Base-by-base conservation (phyloP, 768 basidiomycete genomes). In the Suillus fuscotomentosus region DNA sequence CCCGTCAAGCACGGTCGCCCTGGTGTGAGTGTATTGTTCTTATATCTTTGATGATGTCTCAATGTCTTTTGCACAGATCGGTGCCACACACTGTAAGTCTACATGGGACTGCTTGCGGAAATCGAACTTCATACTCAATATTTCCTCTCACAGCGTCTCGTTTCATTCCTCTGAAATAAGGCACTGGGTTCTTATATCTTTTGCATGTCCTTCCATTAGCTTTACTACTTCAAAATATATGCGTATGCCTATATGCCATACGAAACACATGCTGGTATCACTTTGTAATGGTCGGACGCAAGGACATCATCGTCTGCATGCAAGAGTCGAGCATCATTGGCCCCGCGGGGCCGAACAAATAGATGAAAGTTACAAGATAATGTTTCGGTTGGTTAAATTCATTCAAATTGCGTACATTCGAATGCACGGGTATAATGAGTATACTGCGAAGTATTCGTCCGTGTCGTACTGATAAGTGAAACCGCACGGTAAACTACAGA, bases 1-100 rank as follows among this genome's bases (percentile, higher is more conserved):
- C 97, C 97, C 73, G 97, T 99, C 80, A 96, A 96, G 85, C 97
- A 99, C 86, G 97, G 97, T 87, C 95, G 97, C 73, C 96, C 97
- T 73, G 97, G 97, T 94, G 91, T 95, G 83, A 77, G 92, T 85
- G 50, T 63, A 22, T 53, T 42, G 43, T n/a, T 31, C n/a, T 51
- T 60, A 34, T 20, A 3, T 24, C 13, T 9, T 47, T 36, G 27
- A 41, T 60, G 68, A 65, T 68, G 70, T 14, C 72, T 65, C n/a
- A 65, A 38, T 24, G 61, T 43, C 43, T 39, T 14, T 36, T 41
- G 22, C 61, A 48, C 65, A 91, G 89, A 94, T 94, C 70, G 92
- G 92, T 88, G 95, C 94, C 64, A 94, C 92, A 66, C 91, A 94
- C 82, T 94, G 88, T 90, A 76, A 82, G 88, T 83, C 48, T 20